Conservation (phyloP, 1,139 yeast genomes). For the Yamadazyma diospyri region DNA sequence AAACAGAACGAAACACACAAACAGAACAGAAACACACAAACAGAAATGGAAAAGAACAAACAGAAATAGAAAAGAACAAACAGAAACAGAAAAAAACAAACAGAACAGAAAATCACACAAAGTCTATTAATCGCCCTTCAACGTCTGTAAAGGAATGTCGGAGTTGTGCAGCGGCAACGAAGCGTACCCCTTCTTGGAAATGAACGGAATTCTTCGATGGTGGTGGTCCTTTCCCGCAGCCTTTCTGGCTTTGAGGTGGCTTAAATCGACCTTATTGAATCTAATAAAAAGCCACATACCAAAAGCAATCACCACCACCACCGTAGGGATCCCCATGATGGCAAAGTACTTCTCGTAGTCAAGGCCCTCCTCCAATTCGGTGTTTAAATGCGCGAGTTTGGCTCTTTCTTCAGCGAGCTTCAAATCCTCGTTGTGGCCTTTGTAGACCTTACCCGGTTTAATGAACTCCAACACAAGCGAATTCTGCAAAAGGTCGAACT, state of each 20-base stretch:
- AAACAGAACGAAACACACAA: no score
- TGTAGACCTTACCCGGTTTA: constrained; percentile 56
- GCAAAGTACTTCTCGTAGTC: constrained; percentile 67
- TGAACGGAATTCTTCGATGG: constrained; percentile 32
- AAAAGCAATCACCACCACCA: constrained; percentile 57
- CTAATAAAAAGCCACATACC: constrained; percentile 62
- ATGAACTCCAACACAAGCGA: constrained; percentile 56
- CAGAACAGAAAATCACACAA: no score
- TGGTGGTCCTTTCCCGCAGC: constrained; percentile 39
- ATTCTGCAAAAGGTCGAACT: constrained; percentile 50
- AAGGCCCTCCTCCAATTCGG: constrained; percentile 53
- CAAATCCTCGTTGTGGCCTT: constrained; percentile 53
- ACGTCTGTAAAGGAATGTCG: constrained; percentile 14
- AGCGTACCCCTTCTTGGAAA: constrained; percentile 18
- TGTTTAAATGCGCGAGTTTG: constrained; percentile 32
- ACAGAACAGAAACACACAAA: no score
- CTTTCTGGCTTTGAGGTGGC: constrained; percentile 46
- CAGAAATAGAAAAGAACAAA: no score
- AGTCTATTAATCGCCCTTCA: constrained; percentile 14
- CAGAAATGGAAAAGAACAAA: no score
- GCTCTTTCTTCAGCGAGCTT: constrained; percentile 38
- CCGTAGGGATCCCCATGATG: constrained; percentile 67
- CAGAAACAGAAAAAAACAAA: no score
- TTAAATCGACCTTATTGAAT: constrained; percentile 49
- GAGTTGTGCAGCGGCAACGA: constrained; percentile 29